Conservation (phyloP, 768 basidiomycete genomes). For the Suillus subaureus region DNA sequence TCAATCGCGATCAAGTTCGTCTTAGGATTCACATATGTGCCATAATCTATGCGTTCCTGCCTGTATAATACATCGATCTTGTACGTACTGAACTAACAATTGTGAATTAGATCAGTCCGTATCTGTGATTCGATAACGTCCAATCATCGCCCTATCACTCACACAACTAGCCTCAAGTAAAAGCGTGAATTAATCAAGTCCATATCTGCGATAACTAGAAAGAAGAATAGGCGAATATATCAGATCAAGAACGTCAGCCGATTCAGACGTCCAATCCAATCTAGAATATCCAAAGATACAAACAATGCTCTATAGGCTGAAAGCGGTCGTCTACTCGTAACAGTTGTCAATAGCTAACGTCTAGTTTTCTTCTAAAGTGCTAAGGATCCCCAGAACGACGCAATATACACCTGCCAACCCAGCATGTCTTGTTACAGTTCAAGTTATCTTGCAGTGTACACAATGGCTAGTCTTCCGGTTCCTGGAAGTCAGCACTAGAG, state of each 20-base stretch:
- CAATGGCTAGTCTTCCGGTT: no score
- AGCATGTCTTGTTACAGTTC: no score
- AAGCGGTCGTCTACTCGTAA: neutral
- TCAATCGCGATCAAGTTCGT: conserved; percentile 90
- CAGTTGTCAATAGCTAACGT: no score
- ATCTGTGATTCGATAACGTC: neutral
- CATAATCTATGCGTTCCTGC: no score
- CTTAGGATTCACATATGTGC: conserved; percentile 50
- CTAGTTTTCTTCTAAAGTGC: no score
- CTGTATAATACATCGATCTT: no score
- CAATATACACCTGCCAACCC: no score
- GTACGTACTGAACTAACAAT: neutral
- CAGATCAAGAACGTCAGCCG: neutral
- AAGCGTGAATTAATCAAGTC: neutral
- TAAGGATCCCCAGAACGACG: no score
- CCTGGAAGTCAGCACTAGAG: no score
- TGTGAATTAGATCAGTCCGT: neutral
- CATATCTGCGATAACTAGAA: neutral
- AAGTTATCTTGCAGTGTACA: no score
- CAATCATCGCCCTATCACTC: neutral
- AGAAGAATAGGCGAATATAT: neutral
- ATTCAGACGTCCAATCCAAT: neutral
- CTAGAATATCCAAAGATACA: neutral
- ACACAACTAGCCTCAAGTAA: neutral
- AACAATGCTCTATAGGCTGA: neutral